A percentile compares a stretch with the other conserved stretches of the same genome.
phyloP scores from a whole-genome alignment of 208 protist genomes.

The Hexamita inflata region DNA sequence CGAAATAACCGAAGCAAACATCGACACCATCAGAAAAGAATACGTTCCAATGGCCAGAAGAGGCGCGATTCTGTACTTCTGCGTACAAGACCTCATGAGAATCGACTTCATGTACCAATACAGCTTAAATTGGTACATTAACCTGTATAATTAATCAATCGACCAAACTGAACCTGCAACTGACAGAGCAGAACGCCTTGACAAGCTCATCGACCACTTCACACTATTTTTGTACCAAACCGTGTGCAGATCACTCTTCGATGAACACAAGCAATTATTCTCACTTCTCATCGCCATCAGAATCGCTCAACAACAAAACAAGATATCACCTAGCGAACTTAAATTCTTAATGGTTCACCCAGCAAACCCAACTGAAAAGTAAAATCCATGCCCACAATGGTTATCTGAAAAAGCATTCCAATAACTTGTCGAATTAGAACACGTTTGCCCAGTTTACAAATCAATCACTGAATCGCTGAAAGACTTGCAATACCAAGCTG shows the following conservation, averaged over 20 bases:
- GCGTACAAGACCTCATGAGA: slow-evolving; percentile 71
- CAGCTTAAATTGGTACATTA: slow-evolving; percentile 81
- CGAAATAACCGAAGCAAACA: slow-evolving; percentile 74
- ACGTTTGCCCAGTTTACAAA: slow-evolving; percentile 59
- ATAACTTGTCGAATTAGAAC: slow-evolving; percentile 66
- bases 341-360: slow-evolving; percentile 67
- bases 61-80: slow-evolving; percentile 88
- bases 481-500: slow-evolving; percentile 57
- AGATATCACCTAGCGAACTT: slow-evolving; percentile 62
- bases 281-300: slow-evolving; percentile 86
- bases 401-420: slow-evolving; percentile 72
- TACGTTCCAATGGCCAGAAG: slow-evolving; percentile 83
- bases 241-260: slow-evolving; percentile 90
- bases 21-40: slow-evolving; percentile 71
- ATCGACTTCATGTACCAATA: slow-evolving; percentile 98
- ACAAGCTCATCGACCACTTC: slow-evolving; percentile 82
- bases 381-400: slow-evolving; percentile 63
- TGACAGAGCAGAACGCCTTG: slow-evolving; percentile 68
- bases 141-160: slow-evolving; percentile 83
- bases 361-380: slow-evolving; percentile 48
- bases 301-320: slow-evolving; percentile 68
- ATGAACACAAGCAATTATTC: slow-evolving; percentile 88
- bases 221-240: slow-evolving; percentile 86
- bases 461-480: slow-evolving; percentile 62
- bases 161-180: slow-evolving; percentile 61